These are phyloP conservation scores for Phyllachora maydis DNA, from an alignment of 2,329 filamentous ascomycete genomes.

Conservation along the genomic window DNA sequence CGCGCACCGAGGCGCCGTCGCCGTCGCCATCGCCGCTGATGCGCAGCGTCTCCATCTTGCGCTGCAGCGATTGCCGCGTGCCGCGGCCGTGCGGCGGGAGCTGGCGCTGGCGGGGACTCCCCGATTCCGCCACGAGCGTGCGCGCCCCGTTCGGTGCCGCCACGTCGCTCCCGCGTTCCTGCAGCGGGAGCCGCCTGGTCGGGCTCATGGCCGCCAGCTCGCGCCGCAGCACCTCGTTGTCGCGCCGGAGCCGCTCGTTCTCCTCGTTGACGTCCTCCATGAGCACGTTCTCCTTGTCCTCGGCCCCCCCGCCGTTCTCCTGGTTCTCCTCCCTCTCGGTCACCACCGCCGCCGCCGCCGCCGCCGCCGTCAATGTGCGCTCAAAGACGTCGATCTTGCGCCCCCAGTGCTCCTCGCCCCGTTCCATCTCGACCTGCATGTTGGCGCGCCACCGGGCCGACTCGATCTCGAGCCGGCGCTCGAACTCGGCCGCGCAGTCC, in stretches of 20 bases:
- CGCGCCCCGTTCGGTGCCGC: constrained; percentile 4
- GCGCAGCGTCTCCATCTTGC: constrained; percentile 27
- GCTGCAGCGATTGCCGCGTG: constrained; percentile 16
- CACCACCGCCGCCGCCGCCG: constrained; percentile 9
- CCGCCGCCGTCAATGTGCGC: constrained; percentile 23
- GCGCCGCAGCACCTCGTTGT: constrained; percentile 42
- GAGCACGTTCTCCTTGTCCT: constrained; percentile 39
- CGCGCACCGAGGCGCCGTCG: constrained; percentile 2
- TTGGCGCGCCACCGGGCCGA: constrained; percentile 63
- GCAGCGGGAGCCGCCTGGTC: constrained; percentile 32
- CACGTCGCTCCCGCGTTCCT: constrained; percentile 17
- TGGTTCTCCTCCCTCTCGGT: not conserved
- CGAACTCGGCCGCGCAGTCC: constrained; percentile 76
- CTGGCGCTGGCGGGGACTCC: constrained; percentile 6
- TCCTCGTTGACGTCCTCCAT: constrained; percentile 48
- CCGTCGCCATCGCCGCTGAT: constrained; percentile 21
- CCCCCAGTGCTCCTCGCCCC: constrained; percentile 69
- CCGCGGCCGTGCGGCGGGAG: constrained; percentile 1
- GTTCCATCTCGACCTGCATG: constrained; percentile 59
- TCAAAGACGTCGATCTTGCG: constrained; percentile 50
- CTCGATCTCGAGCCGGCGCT: constrained; percentile 53
- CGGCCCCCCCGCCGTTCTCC: constrained; percentile 20
- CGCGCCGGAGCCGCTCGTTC: constrained; percentile 46
- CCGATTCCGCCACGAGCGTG: constrained; percentile 5
- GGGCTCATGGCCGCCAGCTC: constrained; percentile 45